phyloP scores from a whole-genome alignment of 306 rosid species.

The Arachis hypogaea region DNA sequence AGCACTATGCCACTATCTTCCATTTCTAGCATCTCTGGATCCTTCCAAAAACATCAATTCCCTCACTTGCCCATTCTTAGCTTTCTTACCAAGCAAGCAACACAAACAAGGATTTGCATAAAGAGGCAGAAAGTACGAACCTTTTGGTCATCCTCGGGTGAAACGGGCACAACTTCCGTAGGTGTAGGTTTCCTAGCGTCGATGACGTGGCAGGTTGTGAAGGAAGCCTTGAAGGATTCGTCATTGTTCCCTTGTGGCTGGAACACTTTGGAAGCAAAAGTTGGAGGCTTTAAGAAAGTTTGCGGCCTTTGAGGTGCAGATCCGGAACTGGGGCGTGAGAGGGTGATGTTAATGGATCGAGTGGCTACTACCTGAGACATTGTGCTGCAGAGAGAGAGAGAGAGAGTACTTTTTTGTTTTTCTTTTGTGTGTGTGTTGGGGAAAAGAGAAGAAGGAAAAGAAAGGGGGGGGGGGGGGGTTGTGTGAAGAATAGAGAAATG shows the following conservation, averaged over 20 bases:
- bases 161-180: conserved; percentile 66
- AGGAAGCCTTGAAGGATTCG: conserved; percentile 11
- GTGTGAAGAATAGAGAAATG: too few species aligned
- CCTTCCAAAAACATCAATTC: conserved; percentile 3
- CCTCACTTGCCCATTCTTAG: not conserved
- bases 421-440: not conserved
- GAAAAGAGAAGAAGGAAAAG: not conserved
- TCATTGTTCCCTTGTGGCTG: conserved; percentile 25
- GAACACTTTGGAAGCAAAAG: conserved; percentile 46
- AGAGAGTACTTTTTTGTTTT: not conserved
- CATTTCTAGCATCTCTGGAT: not conserved
- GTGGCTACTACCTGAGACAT: conserved; percentile 79
- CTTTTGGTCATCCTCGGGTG: conserved; percentile 74
- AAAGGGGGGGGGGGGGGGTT: not conserved
- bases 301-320: conserved; percentile 48
- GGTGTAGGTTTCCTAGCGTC: conserved; percentile 62
- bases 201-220: conserved; percentile 40
- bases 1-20: not conserved
- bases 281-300: conserved; percentile 52
- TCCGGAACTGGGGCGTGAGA: conserved; percentile 54
- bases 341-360: conserved; percentile 64
- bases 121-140: conserved; percentile 44
- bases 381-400: conserved; percentile 25
- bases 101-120: not conserved
- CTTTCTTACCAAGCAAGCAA: conserved; percentile 20